A percentile compares a stretch with the other conserved stretches of the same genome.
Evolutionary conservation across 306 rosid genomes (phyloP).

Genomic region (Hippophae rhamnoides): DNA sequence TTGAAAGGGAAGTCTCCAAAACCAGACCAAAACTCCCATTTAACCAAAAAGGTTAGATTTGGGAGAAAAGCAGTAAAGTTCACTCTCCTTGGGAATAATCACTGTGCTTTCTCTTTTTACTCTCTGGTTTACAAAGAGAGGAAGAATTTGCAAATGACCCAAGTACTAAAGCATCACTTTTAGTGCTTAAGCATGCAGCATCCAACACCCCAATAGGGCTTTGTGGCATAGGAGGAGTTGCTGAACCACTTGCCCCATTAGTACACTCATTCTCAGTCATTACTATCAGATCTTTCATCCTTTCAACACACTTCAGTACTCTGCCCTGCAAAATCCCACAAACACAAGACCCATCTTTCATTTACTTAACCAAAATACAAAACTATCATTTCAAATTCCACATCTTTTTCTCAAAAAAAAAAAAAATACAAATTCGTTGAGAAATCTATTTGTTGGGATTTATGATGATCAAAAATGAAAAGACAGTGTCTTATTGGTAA

Average conservation of each 20-base stretch:
- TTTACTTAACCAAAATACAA: constrained; percentile 8
- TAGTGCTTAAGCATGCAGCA: constrained; percentile 49
- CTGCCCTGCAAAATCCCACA: constrained; percentile 50
- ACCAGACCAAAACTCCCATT: too few relatives aligned
- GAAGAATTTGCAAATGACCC: too few relatives aligned
- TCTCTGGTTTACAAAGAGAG: constrained; percentile 1
- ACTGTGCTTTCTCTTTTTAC: too few relatives aligned
- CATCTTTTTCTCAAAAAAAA: neutral
- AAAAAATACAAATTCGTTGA: neutral
- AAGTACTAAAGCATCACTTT: constrained; percentile 37
- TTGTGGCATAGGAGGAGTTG: constrained; percentile 38
- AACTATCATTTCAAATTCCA: neutral
- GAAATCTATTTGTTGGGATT: too few relatives aligned
- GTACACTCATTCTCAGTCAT: constrained; percentile 8
- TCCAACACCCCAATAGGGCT: constrained; percentile 67
- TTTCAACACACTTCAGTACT: constrained; percentile 56
- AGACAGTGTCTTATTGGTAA: too few relatives aligned
- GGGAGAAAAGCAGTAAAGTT: too few relatives aligned
- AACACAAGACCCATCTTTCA: constrained; percentile 10
- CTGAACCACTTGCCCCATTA: constrained; percentile 23
- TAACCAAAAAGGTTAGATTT: too few relatives aligned
- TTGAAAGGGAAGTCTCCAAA: too few relatives aligned
- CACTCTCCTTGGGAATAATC: too few relatives aligned
- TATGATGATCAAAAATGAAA: too few relatives aligned
- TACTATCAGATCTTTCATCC: constrained; percentile 40